Base-by-base conservation (phyloP, 2,329 filamentous ascomycete genomes). In the Epichloe hybrida region DNA sequence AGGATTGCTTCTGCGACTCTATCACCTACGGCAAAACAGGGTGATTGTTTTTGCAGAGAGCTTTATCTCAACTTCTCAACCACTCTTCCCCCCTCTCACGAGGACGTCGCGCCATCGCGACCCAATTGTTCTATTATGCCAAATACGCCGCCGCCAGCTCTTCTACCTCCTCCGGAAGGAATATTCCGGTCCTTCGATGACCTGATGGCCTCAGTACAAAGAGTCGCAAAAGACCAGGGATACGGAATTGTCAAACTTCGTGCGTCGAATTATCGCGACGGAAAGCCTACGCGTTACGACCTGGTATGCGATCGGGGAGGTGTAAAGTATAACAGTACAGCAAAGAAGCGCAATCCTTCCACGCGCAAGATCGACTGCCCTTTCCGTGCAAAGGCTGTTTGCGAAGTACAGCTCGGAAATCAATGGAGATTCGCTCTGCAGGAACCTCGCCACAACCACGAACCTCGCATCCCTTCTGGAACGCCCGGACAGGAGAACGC, bases 371-470 rank as follows among this genome's bases (percentile, higher is more conserved):
- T 81, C 50, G 78, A 81, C 61, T 81, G 78, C 51, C 78, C 78
- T 11, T 81, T 79, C 68, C 75, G 77, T 49, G 78, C 78, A 50
- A 81, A 81, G 66, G 78, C 78, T 23, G 78, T 81, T 21, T 81
- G 78, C 55, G 78, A 81, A 59, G 78, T 81, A 6, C 77, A 80
- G 61, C 68, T 81, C 11, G 74, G 74, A 41, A 79, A 81, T 54
- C 77, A 80, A 63, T 81, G 78, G 78, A 75, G 78, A n/a, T 81
- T 81, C 55, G 75, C 74, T 7, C 73, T 81, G 11, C 78, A 81
- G 53, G 76, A 80, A 51, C 63, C 71, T n/a, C 70, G 76, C 13
- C 78, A 81, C 60, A 81, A 81, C 62, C 78, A 81, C 60, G 78
- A 81, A 57, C 74, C 78, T 35, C 75, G 78, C 53, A 66, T 78